Percentiles rank a stretch among this genome's conserved stretches.
Conservation (phyloP, 148 eudicot genomes). For the Tetragonia tetragonoides region DNA sequence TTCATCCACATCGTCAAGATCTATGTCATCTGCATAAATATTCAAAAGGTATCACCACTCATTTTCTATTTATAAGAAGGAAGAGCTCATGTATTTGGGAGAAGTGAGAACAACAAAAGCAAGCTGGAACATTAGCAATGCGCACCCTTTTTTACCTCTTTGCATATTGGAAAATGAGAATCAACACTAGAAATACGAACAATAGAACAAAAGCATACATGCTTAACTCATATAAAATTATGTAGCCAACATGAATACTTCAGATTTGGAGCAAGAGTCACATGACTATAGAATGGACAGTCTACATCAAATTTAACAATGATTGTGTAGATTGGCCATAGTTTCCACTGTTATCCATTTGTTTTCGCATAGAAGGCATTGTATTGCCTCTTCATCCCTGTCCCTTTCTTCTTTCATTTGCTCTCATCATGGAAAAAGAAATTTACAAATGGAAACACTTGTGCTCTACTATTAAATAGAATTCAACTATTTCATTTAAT, state of each 20-base stretch:
- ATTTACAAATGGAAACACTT: neutral
- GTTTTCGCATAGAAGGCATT: neutral
- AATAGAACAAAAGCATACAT: neutral
- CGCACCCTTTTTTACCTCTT: neutral
- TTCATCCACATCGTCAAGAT: constrained; percentile 66
- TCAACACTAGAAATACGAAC: neutral
- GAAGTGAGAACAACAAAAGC: neutral
- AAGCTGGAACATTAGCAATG: constrained; percentile 3
- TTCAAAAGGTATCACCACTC: constrained; percentile 16
- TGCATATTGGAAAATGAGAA: neutral
- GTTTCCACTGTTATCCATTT: neutral
- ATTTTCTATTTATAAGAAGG: neutral
- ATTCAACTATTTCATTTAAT: neutral
- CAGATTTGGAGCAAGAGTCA: neutral
- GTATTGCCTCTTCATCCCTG: neutral
- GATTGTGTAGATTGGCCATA: neutral
- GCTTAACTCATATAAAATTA: neutral
- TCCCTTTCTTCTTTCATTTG: neutral
- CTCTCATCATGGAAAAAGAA: neutral
- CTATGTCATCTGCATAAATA: constrained; percentile 71
- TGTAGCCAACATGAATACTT: neutral
- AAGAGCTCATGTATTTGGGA: neutral
- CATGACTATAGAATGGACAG: neutral
- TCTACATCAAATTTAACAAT: neutral
- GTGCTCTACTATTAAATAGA: neutral